phyloP scores from a whole-genome alignment of 2,329 filamentous ascomycete genomes.

The Dactylellina drechsleri region DNA sequence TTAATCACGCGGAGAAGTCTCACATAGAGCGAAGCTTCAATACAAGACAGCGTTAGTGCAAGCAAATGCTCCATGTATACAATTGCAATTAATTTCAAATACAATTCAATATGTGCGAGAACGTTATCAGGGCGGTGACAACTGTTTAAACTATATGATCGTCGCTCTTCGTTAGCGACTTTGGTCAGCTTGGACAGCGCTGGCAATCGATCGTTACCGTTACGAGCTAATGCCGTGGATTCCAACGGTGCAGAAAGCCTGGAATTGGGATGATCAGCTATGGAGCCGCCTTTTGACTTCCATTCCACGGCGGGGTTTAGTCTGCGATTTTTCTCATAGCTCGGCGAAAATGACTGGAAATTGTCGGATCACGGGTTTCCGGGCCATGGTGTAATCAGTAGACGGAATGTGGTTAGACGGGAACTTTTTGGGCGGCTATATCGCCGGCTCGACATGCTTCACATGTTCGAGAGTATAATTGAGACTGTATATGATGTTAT shows the following conservation, averaged over 20 bases:
- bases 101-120: not conserved
- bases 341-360: constrained; percentile 12
- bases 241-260: not conserved
- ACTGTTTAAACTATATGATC: constrained; percentile 20
- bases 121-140: not conserved
- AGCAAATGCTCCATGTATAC: not conserved
- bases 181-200: not conserved
- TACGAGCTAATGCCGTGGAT: constrained; percentile 7
- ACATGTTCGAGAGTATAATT: not conserved
- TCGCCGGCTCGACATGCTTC: not conserved
- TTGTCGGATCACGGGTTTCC: not conserved
- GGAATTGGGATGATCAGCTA: constrained; percentile 19
- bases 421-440: too few relatives aligned
- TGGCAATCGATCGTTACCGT: constrained; percentile 24
- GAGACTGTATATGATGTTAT: not conserved
- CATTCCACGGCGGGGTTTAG: constrained; percentile 36
- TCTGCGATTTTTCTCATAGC: not conserved
- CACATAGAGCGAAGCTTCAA: not conserved
- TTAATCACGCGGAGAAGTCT: constrained; percentile 24
- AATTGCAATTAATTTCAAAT: not conserved
- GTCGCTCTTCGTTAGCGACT: not conserved
- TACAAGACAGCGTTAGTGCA: not conserved
- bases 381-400: not conserved
- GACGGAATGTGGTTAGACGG: not conserved
- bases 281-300: constrained; percentile 25